phyloP scores from a whole-genome alignment of 352 stramenopile genomes.

The Phytophthora quininea region DNA sequence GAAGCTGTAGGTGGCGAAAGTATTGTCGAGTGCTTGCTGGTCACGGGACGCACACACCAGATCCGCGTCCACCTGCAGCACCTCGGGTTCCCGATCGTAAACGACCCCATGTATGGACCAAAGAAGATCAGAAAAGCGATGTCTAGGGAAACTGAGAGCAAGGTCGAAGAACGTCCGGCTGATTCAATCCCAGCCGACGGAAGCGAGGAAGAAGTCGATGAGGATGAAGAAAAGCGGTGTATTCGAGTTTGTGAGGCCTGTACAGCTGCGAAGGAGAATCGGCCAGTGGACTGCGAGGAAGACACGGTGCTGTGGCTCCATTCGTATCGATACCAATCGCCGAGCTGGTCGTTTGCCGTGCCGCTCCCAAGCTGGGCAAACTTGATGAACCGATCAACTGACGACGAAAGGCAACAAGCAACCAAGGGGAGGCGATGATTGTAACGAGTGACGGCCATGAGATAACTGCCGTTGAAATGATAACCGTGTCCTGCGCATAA shows the following conservation, averaged over 20 bases:
- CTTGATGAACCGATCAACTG: conserved; percentile 1
- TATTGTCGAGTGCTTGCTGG: conserved; percentile 89
- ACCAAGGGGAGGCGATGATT: no score
- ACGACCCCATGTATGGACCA: conserved; percentile 93
- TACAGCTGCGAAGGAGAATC: conserved; percentile 3
- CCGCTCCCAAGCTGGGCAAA: conserved; percentile 47
- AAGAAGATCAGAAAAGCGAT: no score
- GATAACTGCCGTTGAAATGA: no score
- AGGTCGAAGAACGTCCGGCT: background rate
- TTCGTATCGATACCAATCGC: conserved; percentile 54
- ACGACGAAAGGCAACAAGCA: background rate
- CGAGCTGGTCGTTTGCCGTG: conserved; percentile 45
- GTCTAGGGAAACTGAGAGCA: background rate
- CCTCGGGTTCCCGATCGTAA: conserved; percentile 90
- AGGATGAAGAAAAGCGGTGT: conserved; percentile 23
- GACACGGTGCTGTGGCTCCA: conserved; percentile 54
- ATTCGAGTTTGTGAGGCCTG: conserved; percentile 30
- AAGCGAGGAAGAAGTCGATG: background rate
- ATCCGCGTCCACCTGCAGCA: conserved; percentile 94
- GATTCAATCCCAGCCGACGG: background rate
- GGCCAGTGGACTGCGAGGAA: background rate
- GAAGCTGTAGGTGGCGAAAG: conserved; percentile 41
- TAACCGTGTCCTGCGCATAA: no score
- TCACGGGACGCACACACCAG: conserved; percentile 95
- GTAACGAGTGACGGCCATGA: no score